Base-by-base conservation (phyloP, 2,329 filamentous ascomycete genomes). In the Volutella citrinella region DNA sequence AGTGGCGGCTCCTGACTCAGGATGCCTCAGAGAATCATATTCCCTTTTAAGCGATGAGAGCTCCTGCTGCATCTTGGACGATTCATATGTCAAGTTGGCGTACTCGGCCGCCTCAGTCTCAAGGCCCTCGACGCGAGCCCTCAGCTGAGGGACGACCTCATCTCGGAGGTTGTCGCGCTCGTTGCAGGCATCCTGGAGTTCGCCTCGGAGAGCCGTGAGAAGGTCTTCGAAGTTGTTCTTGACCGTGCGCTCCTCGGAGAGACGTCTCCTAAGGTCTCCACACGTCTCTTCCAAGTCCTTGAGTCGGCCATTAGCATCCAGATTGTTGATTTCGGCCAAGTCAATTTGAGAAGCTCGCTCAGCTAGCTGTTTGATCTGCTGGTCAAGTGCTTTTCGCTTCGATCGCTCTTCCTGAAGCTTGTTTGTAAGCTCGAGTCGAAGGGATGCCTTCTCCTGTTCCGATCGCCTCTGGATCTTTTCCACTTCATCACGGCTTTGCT, bases 161-260 rank as follows among this genome's bases (percentile, higher is more conserved):
- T 97, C 90, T 18, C 87, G 82, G 12, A 97, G 76, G 51, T 94
- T 91, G 61, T 98, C 93, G 32, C 89, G 80, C 63, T 98, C 90
- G 48, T 93, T 90, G 40, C 85, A 78, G 33, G 89, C 79, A 47
- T 80, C 84, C 52, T 90, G 78, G 11, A 97, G 71, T 57, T 98
- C 89, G 16, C 80, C 77, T 49, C 85, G 84, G 49, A 97, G 80
- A 6, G 87, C 91, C 7, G 82, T 80, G 27, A 97, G 72, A 26
- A 98, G 74, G 58, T 96, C 90, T 63, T 97, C 89, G 51, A 97
- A 94, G 59, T 94, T 96, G 55, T 87, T 82, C 60, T 95, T 96
- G 50, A 86, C 80, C 58, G 87, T 78, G 36, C 86, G 78, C 64
- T 98, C 93, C 55, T 97, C 89, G 1, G 78, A 72, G 27, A 98